These are phyloP conservation scores for Protea cynaroides DNA, from an alignment of 164 flowering plant genomes.

Conservation along the genomic window DNA sequence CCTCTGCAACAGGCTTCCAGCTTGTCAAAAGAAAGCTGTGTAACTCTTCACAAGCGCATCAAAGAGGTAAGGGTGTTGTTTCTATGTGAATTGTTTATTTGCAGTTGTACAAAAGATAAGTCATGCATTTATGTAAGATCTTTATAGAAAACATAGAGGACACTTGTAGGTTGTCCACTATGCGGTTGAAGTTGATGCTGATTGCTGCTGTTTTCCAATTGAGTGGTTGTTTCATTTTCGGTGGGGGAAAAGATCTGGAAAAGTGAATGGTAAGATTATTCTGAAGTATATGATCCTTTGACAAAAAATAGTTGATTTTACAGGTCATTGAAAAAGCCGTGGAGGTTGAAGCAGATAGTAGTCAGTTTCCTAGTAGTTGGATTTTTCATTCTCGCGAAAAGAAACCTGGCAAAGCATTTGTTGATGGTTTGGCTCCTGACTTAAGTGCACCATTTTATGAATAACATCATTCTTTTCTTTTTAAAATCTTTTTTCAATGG, in stretches of 20 bases:
- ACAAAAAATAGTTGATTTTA: conserved; percentile 33
- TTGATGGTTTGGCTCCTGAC: conserved; percentile 83
- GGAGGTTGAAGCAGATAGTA: conserved; percentile 95
- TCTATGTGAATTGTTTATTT: conserved; percentile 5
- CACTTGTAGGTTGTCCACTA: conserved; percentile 69
- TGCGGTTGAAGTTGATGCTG: conserved; percentile 95
- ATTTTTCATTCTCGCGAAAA: conserved; percentile 88
- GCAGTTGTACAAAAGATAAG: conserved; percentile 3
- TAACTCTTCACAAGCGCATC: conserved; percentile 57
- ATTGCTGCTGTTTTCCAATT: conserved; percentile 62
- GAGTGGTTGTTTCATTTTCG: conserved; percentile 97
- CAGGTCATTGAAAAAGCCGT: conserved; percentile 90
- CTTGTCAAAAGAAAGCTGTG: conserved; percentile 59
- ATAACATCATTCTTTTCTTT: background rate
- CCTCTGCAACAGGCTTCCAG: conserved; percentile 68
- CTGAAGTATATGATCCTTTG: conserved; percentile 18
- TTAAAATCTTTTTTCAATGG: no score
- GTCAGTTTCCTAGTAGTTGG: conserved; percentile 85
- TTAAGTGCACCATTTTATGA: conserved; percentile 9
- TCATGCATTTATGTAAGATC: conserved; percentile 10
- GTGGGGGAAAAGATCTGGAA: conserved; percentile 95
- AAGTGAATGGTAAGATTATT: conserved; percentile 71
- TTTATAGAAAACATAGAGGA: conserved; percentile 32
- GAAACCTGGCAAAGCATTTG: conserved; percentile 92
- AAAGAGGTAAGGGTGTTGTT: conserved; percentile 52